Percentiles rank a stretch among this genome's conserved stretches.
These are phyloP conservation scores for Emmonsiellopsis sp. DNA, from an alignment of 2,329 filamentous ascomycete species.

Conservation along the genomic window DNA sequence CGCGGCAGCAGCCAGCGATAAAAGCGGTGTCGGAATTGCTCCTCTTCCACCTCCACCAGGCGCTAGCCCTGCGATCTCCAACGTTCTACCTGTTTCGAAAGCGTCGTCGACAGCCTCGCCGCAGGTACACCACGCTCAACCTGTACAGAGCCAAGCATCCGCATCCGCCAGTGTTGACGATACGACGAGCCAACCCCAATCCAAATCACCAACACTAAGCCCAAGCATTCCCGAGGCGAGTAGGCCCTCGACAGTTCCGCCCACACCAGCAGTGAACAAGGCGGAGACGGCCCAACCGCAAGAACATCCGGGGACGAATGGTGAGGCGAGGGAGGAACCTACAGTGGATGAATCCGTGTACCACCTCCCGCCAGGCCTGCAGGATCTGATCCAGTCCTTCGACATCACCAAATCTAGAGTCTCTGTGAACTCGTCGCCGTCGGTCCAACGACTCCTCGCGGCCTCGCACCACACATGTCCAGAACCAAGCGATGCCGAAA, in stretches of 20 bases:
- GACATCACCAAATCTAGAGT: constrained; percentile 69
- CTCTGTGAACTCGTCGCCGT: constrained; percentile 47
- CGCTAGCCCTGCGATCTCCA: constrained; percentile 40
- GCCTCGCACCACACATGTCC: constrained; percentile 66
- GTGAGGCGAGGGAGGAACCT: constrained; percentile 41
- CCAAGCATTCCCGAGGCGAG: constrained; percentile 35
- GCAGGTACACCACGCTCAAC: constrained; percentile 39
- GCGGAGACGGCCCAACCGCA: constrained; percentile 27
- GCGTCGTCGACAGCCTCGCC: constrained; percentile 52
- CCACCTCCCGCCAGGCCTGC: constrained; percentile 78
- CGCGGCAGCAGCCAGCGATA: constrained; percentile 82
- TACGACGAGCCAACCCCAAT: constrained; percentile 31
- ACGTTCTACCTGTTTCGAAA: constrained; percentile 41
- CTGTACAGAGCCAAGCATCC: constrained; percentile 29
- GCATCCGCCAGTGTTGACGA: constrained; percentile 33
- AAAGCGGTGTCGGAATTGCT: constrained; percentile 79
- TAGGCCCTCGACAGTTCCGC: constrained; percentile 31
- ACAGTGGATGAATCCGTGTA: constrained; percentile 73
- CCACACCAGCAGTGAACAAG: constrained; percentile 39
- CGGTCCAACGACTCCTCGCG: constrained; percentile 64
- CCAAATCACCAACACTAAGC: constrained; percentile 44
- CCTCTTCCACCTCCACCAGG: constrained; percentile 86
- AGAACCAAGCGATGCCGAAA: constrained; percentile 68
- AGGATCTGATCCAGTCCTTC: constrained; percentile 85
- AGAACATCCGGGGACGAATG: constrained; percentile 33